phyloP scores from a whole-genome alignment of 192 early-diverging fungal genomes.

The Backusella australiensis region DNA sequence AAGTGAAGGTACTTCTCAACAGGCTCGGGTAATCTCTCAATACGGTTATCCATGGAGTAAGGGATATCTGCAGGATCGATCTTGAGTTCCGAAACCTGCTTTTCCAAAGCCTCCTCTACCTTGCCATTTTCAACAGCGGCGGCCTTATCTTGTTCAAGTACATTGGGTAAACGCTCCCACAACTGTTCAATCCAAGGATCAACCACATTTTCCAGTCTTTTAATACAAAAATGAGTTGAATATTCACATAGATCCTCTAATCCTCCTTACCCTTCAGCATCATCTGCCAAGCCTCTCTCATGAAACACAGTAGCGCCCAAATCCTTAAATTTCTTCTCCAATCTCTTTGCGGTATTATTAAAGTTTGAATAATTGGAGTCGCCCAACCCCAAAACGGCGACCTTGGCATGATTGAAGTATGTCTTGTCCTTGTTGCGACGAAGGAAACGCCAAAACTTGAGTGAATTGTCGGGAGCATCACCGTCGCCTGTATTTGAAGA shows the following conservation, averaged over 20 bases:
- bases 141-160: constrained; percentile 15
- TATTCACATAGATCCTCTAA: not conserved
- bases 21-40: constrained; percentile 6
- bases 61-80: constrained; percentile 14
- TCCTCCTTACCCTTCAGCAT: constrained; percentile 74
- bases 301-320: constrained; percentile 75
- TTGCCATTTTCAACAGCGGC: not conserved
- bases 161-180: constrained; percentile 67
- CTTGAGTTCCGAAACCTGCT: constrained; percentile 2
- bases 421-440: constrained; percentile 67
- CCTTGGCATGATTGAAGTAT: constrained; percentile 50
- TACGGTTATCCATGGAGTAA: not conserved
- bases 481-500: constrained; percentile 94
- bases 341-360: constrained; percentile 77
- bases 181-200: constrained; percentile 91
- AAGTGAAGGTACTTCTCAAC: constrained; percentile 24
- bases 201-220: constrained; percentile 74
- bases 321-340: constrained; percentile 77
- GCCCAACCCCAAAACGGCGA: constrained; percentile 69
- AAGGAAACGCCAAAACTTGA: constrained; percentile 85
- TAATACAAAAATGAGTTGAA: not conserved
- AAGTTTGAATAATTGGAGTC: constrained; percentile 97
- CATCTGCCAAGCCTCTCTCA: constrained; percentile 82
- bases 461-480: constrained; percentile 93
- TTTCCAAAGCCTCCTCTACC: constrained; percentile 11